Evolutionary conservation across 257 asterid species (phyloP), one percentile per base, ranked within the genome.

Genomic region (Echium plantagineum): DNA sequence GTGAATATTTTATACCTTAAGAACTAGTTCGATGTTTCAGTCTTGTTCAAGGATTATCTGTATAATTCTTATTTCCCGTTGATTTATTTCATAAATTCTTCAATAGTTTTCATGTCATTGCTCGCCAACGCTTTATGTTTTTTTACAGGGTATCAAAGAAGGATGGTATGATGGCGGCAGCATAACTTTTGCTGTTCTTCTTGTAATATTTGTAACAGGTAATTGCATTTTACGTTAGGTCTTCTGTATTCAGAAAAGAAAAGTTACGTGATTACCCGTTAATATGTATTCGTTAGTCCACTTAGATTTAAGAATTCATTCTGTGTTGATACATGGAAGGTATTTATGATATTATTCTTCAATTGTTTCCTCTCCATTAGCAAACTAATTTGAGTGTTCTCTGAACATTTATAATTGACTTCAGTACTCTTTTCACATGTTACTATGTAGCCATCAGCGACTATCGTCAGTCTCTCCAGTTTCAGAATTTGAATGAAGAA

Each of bases 141-240:
- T 15, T 54, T 55, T 65, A 55, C 72, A 89, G 98, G 98, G 98
- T 54, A 60, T 84, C 57, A n/a, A 76, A 69, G 84, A 86, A 64
- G 98, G 98, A 64, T 91, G 96, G 98, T 88, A 88, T 72, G 98
- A 91, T 78, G 98, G 98, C 59, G 98, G 98, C 73, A 91, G 98
- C 84, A 91, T 91, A 61, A 66, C 88, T 54, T 91, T 91, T 75
- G 98, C 98, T 59, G 95, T 91, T 67, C 76, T 91, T 75, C 94
- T 91, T 67, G 96, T 91, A 73, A 91, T 91, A 68, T 65, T 81
- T 67, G 95, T 91, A 35, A 91, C 98, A 52, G 98, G 98, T 87
- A 57, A 60, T 55, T 28, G 59, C 18, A 22, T 58, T 68, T 21
- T 32, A 60, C 24, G 62, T 42, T n/a, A 57, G 18, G 21, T 42